phyloP scores from a whole-genome alignment of 164 flowering plant genomes.

The Akebia trifoliata region DNA sequence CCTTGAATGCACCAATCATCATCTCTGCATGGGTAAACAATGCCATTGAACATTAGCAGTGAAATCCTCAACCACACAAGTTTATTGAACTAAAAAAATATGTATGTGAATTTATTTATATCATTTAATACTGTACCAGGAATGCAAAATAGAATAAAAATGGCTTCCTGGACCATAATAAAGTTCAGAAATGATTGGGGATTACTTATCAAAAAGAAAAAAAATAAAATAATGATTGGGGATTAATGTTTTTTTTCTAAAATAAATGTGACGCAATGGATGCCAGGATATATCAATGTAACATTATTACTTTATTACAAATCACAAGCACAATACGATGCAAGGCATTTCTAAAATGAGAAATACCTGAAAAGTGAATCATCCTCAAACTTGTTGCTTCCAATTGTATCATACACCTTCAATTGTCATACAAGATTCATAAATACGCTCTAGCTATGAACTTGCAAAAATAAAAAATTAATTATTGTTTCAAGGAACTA shows the following conservation, averaged over 20 bases:
- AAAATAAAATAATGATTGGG: too few relatives aligned
- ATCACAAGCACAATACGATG: too few relatives aligned
- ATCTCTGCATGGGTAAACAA: conserved; percentile 57
- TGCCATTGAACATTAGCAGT: conserved; percentile 5
- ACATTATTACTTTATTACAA: too few relatives aligned
- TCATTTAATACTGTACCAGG: neutral
- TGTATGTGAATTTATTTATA: neutral
- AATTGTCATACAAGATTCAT: conserved; percentile 16
- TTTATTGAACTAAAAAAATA: neutral
- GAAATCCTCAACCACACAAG: neutral
- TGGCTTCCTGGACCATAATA: neutral
- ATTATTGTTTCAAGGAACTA: neutral
- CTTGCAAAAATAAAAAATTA: neutral
- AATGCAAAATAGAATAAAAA: neutral
- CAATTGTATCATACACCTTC: conserved; percentile 88
- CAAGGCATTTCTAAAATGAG: too few relatives aligned
- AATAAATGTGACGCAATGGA: too few relatives aligned
- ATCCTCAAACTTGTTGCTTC: conserved; percentile 61
- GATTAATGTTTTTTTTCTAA: too few relatives aligned
- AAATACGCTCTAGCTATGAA: conserved; percentile 5
- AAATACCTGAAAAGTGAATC: conserved; percentile 53
- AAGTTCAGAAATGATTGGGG: neutral
- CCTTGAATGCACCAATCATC: conserved; percentile 90
- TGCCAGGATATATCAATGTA: too few relatives aligned
- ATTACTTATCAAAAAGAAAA: too few relatives aligned